Conservation (phyloP, 768 basidiomycete genomes). For the Lactarius deliciosus region DNA sequence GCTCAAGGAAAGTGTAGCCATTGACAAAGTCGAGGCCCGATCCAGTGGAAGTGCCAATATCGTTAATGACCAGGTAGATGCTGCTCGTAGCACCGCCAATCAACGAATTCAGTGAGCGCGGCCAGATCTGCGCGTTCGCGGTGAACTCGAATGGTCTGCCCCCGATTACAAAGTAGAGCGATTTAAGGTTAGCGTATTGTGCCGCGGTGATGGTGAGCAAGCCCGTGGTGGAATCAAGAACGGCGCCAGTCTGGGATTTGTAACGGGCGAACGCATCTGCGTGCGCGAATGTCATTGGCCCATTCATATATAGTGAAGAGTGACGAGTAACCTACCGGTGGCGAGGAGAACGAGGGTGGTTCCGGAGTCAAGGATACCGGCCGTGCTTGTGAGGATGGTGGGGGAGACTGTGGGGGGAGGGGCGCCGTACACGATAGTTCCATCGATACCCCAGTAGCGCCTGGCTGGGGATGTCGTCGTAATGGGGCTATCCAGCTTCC, state of each 20-base stretch:
- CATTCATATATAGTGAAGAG: slow-evolving; percentile 25
- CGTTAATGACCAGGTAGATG: slow-evolving; percentile 38
- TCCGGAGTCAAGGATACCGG: slow-evolving; percentile 38
- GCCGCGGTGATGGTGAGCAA: neutral
- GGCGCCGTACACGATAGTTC: slow-evolving; percentile 33
- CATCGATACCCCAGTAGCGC: slow-evolving; percentile 35
- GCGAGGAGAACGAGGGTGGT: slow-evolving; percentile 35
- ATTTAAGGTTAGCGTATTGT: slow-evolving; percentile 51
- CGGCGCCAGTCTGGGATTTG: slow-evolving; percentile 35
- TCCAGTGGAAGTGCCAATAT: slow-evolving; percentile 34
- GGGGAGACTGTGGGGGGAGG: slow-evolving; percentile 2
- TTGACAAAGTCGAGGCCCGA: slow-evolving; percentile 41
- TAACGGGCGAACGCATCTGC: slow-evolving; percentile 37
- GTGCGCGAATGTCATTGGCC: slow-evolving; percentile 29
- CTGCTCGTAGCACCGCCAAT: slow-evolving; percentile 34
- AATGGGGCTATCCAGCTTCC: slow-evolving; percentile 29
- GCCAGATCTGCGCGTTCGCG: slow-evolving; percentile 38
- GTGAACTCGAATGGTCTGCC: slow-evolving; percentile 46
- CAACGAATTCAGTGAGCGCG: slow-evolving; percentile 35
- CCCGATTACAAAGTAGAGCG: slow-evolving; percentile 55
- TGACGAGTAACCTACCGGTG: slow-evolving; percentile 15
- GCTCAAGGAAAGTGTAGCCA: slow-evolving; percentile 39
- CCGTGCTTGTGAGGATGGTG: slow-evolving; percentile 31
- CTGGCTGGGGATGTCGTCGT: slow-evolving; percentile 32
- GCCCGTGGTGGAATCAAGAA: slow-evolving; percentile 30